Percentiles rank a stretch among this genome's conserved stretches.
These are phyloP conservation scores for Lactarius evosmus DNA, from an alignment of 768 basidiomycete genomes.

Conservation along the genomic window DNA sequence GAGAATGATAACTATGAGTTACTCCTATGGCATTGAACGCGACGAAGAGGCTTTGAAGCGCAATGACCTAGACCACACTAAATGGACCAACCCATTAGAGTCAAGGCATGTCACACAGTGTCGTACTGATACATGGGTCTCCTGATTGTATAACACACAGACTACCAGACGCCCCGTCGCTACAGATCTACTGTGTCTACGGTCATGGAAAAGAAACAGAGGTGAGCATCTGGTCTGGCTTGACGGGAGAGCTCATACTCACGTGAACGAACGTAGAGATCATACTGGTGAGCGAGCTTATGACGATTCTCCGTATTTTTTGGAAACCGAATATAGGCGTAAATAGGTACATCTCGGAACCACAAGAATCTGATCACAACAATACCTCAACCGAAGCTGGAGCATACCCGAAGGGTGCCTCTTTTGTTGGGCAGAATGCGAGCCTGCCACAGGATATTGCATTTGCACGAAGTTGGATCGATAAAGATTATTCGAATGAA, in stretches of 20 bases:
- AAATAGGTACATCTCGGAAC: conserved; percentile 66
- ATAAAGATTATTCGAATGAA: conserved; percentile 74
- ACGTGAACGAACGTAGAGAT: conserved; percentile 49
- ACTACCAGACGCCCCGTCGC: conserved; percentile 83
- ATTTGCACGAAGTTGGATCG: conserved; percentile 74
- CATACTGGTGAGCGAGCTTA: conserved; percentile 62
- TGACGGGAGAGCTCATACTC: background rate
- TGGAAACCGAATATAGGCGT: background rate
- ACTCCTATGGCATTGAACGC: conserved; percentile 84
- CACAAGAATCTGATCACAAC: conserved; percentile 63
- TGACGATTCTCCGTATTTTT: background rate
- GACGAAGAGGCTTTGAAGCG: conserved; percentile 57
- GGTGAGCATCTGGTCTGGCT: conserved; percentile 41
- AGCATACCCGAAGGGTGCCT: conserved; percentile 45
- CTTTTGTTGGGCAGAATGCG: conserved; percentile 40
- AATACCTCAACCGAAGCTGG: conserved; percentile 44
- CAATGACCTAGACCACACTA: conserved; percentile 71
- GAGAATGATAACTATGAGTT: conserved; percentile 83
- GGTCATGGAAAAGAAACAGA: conserved; percentile 96
- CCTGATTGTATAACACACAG: conserved; percentile 38
- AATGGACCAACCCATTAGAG: conserved; percentile 93
- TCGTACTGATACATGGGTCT: background rate
- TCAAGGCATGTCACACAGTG: conserved; percentile 42
- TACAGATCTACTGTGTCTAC: conserved; percentile 92
- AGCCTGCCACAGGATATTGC: conserved; percentile 53